Conservation (phyloP, 257 asterid species). For the Capsicum baccatum region DNA sequence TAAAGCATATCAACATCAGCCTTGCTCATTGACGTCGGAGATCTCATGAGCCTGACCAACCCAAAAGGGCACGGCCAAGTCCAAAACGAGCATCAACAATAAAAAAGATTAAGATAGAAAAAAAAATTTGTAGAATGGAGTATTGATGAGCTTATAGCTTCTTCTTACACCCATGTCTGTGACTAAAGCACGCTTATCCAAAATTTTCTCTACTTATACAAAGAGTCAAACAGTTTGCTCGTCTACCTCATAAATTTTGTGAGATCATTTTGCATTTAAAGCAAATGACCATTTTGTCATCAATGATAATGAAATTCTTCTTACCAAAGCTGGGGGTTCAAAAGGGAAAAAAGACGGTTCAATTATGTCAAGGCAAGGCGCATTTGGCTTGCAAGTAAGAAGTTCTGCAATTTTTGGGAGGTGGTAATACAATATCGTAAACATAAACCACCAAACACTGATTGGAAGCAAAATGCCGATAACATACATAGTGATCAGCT, state of each 20-base stretch:
- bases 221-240: background rate
- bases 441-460: background rate
- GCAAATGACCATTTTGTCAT: background rate
- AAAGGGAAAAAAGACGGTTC: background rate
- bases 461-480: background rate
- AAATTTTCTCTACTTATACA: background rate
- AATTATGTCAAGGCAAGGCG: background rate
- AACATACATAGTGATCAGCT: background rate
- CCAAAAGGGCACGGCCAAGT: background rate
- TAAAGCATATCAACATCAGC: background rate
- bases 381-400: background rate
- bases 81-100: constrained; percentile 9
- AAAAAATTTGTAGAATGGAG: constrained; percentile 13
- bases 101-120: constrained; percentile 10
- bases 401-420: background rate
- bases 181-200: background rate
- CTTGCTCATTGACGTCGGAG: background rate
- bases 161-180: constrained; percentile 3
- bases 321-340: background rate
- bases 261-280: background rate
- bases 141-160: constrained; percentile 25
- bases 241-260: background rate
- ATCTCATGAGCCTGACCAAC: background rate
- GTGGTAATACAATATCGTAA: no score
- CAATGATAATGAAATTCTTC: constrained; percentile 9